Conservation (phyloP, 2,329 filamentous ascomycete species). For the Incumbomyces lentus region DNA sequence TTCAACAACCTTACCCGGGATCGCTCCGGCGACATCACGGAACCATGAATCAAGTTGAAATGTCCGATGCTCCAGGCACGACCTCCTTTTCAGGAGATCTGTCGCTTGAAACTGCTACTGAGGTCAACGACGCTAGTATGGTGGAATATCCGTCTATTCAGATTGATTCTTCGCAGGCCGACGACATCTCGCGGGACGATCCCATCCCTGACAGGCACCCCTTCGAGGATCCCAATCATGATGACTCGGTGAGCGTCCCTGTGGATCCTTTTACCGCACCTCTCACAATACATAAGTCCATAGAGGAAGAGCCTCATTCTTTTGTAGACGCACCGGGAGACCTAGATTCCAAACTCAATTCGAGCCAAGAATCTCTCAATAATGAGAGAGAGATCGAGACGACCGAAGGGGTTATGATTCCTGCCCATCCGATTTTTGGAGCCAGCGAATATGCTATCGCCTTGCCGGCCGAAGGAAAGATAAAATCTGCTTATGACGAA, state of each 20-base stretch:
- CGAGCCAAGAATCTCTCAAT: conserved; percentile 20
- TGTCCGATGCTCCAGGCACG: no score
- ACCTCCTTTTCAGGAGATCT: no score
- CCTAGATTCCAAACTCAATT: conserved; percentile 17
- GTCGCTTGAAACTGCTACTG: neutral
- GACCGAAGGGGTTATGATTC: conserved; percentile 15
- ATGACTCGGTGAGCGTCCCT: neutral
- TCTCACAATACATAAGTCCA: conserved; percentile 19
- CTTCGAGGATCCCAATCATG: conserved; percentile 1
- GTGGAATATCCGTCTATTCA: neutral
- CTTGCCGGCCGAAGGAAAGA: conserved; percentile 19
- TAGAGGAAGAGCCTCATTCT: conserved; percentile 17
- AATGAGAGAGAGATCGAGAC: conserved; percentile 16
- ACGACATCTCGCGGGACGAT: neutral
- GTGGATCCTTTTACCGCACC: neutral
- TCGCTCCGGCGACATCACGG: no score
- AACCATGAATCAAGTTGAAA: no score
- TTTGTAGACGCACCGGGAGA: conserved; percentile 9
- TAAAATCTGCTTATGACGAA: conserved; percentile 20
- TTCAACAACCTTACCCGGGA: no score
- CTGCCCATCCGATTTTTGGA: conserved; percentile 16
- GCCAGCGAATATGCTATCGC: conserved; percentile 17
- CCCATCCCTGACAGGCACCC: neutral
- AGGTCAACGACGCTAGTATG: neutral
- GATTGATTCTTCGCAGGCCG: neutral